Evolutionary conservation across 257 asterid genomes (phyloP).

Genomic region (Nicotiana sylvestris): DNA sequence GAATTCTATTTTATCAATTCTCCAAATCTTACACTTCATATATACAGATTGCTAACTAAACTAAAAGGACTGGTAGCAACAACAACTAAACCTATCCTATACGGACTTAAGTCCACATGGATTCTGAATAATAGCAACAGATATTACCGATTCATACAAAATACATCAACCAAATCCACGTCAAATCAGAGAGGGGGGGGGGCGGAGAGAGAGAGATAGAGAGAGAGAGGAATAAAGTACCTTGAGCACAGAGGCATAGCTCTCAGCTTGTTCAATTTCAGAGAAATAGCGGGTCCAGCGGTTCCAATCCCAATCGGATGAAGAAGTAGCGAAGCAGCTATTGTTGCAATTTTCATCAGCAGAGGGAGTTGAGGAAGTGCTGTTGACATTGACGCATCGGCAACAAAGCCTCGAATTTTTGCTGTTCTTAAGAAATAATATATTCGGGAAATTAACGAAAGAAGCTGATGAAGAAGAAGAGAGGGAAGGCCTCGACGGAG

Average conservation of each 20-base stretch:
- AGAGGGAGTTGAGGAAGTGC: slow-evolving; percentile 13
- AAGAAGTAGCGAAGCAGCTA: slow-evolving; percentile 29
- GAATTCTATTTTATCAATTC: not conserved
- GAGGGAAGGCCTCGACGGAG: slow-evolving; percentile 30
- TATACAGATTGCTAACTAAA: not conserved
- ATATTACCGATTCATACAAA: not conserved
- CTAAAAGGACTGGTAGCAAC: not conserved
- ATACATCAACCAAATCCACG: not conserved
- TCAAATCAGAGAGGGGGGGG: not conserved
- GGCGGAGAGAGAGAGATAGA: not conserved
- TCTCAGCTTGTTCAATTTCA: slow-evolving; percentile 87
- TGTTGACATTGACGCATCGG: slow-evolving; percentile 34
- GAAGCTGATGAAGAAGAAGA: slow-evolving; percentile 23
- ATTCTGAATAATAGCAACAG: not conserved
- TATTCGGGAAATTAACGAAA: slow-evolving; percentile 27
- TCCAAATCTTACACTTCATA: not conserved
- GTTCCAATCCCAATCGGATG: slow-evolving; percentile 85
- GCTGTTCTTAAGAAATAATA: slow-evolving; percentile 25
- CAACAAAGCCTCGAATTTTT: slow-evolving; percentile 40
- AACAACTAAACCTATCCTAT: not conserved
- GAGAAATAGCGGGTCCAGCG: slow-evolving; percentile 81
- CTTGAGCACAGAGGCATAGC: slow-evolving; percentile 73
- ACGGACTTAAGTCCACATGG: not conserved
- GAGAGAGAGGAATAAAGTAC: slow-evolving; percentile 22
- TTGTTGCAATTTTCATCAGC: slow-evolving; percentile 20